Conservation (phyloP, 257 asterid genomes). For the Jaltomata sinuosa region DNA sequence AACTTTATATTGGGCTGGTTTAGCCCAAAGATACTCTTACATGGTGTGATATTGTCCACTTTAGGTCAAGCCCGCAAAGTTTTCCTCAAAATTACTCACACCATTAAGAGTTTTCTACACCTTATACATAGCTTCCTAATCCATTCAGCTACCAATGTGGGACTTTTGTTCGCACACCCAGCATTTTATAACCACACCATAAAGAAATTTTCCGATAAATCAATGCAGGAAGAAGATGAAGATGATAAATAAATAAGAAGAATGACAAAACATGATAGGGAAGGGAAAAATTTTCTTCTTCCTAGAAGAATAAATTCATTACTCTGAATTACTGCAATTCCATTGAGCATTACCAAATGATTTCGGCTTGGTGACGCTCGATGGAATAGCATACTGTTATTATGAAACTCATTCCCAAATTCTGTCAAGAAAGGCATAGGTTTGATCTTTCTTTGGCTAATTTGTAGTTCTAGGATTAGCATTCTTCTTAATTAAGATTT, state of each 20-base stretch:
- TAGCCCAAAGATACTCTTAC: too few species aligned
- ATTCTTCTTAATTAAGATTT: neutral
- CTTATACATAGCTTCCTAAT: too few species aligned
- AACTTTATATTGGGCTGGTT: too few species aligned
- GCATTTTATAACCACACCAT: conserved; percentile 88
- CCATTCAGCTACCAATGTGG: too few species aligned
- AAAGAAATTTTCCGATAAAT: conserved; percentile 13
- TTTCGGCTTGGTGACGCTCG: neutral
- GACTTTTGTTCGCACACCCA: too few species aligned
- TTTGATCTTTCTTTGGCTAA: neutral
- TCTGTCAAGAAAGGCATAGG: neutral
- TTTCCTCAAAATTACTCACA: too few species aligned
- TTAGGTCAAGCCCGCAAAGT: too few species aligned
- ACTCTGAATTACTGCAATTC: neutral
- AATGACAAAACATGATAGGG: neutral
- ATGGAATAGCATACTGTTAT: neutral
- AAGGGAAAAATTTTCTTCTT: neutral
- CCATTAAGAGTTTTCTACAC: too few species aligned
- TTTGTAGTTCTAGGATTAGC: too few species aligned
- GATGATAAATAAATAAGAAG: too few species aligned
- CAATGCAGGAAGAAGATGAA: neutral
- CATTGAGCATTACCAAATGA: neutral
- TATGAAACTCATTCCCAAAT: neutral
- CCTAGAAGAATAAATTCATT: neutral
- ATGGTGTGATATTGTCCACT: too few species aligned